Conservation (phyloP, 1,139 yeast species). For the Suhomyces wounanorum region DNA sequence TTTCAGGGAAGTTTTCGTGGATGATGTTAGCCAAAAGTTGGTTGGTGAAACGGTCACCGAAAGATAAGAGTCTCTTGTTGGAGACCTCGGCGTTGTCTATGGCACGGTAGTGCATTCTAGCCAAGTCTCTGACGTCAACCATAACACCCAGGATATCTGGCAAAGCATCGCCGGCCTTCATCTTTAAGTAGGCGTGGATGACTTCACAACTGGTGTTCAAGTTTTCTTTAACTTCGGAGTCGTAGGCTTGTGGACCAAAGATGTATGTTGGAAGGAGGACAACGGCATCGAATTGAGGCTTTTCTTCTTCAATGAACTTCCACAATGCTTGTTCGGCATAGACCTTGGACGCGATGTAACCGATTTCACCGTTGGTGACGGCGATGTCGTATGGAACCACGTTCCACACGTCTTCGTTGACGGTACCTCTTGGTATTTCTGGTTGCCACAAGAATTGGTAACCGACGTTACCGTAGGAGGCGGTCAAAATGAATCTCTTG, state of each 20-base stretch:
- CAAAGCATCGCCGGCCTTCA: conserved; percentile 23
- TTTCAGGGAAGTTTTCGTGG: conserved; percentile 13
- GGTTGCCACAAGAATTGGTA: not conserved
- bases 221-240: conserved; percentile 29
- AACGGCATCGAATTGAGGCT: conserved; percentile 26
- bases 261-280: conserved; percentile 24
- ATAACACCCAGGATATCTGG: conserved; percentile 7
- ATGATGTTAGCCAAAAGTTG: conserved; percentile 19
- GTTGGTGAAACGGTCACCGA: conserved; percentile 4
- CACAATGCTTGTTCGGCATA: conserved; percentile 57
- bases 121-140: conserved; percentile 18
- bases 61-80: conserved; percentile 1
- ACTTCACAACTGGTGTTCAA: conserved; percentile 42
- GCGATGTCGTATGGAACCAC: not conserved
- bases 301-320: conserved; percentile 43
- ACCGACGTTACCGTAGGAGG: not conserved
- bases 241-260: conserved; percentile 30
- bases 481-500: not conserved
- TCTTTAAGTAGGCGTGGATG: conserved; percentile 27
- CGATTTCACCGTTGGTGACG: not conserved
- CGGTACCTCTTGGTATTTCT: not conserved
- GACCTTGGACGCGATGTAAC: conserved; percentile 45
- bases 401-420: not conserved
- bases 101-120: conserved; percentile 37
- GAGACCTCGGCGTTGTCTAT: not conserved